Conservation (phyloP, 176 grass and related monocot species). For the Oryza punctata region DNA sequence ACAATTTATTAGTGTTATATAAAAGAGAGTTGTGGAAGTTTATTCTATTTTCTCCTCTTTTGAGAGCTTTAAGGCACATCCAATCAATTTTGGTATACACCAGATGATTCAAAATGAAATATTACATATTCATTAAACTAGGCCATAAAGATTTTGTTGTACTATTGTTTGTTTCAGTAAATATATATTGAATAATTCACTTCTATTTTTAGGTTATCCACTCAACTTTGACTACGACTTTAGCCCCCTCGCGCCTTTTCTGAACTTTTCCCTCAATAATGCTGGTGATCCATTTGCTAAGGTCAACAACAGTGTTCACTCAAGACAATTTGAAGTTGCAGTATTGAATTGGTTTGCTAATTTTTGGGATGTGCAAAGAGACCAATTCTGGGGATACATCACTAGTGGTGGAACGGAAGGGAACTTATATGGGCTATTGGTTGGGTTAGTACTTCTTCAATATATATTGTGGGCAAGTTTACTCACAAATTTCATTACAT, state of each 20-base stretch:
- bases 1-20: background rate
- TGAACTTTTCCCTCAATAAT: slow-evolving; percentile 46
- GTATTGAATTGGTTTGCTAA: slow-evolving; percentile 65
- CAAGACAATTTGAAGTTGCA: slow-evolving; percentile 57
- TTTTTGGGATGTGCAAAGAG: slow-evolving; percentile 53
- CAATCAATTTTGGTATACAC: background rate
- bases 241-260: slow-evolving; percentile 11
- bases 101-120: background rate
- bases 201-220: slow-evolving; percentile 40
- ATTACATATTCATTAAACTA: background rate
- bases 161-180: too few relatives aligned
- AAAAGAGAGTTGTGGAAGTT: background rate
- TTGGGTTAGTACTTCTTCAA: background rate
- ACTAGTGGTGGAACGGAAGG: slow-evolving; percentile 63
- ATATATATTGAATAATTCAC: background rate
- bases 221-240: slow-evolving; percentile 48
- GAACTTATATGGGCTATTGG: slow-evolving; percentile 34
- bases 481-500: background rate
- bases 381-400: slow-evolving; percentile 71
- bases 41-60: background rate
- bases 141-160: too few relatives aligned
- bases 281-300: slow-evolving; percentile 40
- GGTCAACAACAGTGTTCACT: slow-evolving; percentile 50
- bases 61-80: background rate
- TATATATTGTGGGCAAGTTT: background rate